Conservation (phyloP, 2,329 filamentous ascomycete genomes). For the Blastomyces parvus region DNA sequence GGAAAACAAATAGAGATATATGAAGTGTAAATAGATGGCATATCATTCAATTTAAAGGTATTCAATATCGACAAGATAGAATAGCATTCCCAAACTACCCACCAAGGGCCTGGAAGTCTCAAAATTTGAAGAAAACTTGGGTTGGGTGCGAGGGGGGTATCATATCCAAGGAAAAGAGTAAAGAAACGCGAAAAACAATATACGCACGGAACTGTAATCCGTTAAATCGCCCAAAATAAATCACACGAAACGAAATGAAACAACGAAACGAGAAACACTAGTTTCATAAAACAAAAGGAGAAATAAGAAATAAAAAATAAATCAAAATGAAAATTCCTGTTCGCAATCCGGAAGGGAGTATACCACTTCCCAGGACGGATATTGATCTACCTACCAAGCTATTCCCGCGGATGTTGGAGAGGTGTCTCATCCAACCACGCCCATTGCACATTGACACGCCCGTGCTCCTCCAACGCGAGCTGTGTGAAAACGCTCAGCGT, state of each 20-base stretch:
- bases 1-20: not conserved
- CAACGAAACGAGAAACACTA: not conserved
- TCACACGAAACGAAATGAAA: not conserved
- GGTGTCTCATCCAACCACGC: constrained; percentile 40
- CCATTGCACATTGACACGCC: constrained; percentile 43
- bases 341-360: not conserved
- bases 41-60: not conserved
- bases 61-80: not conserved
- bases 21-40: not conserved
- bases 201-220: not conserved
- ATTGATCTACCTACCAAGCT: not conserved
- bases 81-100: not conserved
- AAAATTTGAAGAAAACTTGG: not conserved
- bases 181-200: not conserved
- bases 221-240: not conserved
- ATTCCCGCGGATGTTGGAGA: constrained; percentile 14
- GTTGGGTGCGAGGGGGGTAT: not conserved
- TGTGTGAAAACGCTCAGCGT: constrained; percentile 40
- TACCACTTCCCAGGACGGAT: not conserved
- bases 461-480: constrained; percentile 38
- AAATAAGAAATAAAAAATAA: no score
- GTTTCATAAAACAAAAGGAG: not conserved
- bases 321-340: not conserved
- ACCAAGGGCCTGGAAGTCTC: not conserved
- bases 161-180: constrained; percentile 7